Evolutionary conservation across 768 basidiomycete genomes (phyloP).

Genomic region (Lactarius tabidus): DNA sequence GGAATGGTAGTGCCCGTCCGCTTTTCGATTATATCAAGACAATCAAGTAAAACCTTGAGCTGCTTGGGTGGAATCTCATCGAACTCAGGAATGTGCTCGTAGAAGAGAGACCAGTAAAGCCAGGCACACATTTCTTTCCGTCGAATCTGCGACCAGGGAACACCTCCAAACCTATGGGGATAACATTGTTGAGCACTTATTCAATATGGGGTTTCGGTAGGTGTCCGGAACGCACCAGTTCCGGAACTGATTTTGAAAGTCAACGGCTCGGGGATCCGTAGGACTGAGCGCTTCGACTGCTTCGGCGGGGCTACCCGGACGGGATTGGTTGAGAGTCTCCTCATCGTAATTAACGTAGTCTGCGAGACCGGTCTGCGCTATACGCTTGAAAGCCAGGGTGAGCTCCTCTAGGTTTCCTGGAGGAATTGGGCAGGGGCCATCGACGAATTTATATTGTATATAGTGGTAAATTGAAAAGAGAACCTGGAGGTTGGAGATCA

Average conservation of each 20-base stretch:
- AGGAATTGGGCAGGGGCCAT: slow-evolving; percentile 42
- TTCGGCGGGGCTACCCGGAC: slow-evolving; percentile 62
- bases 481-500: slow-evolving; percentile 39
- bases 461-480: slow-evolving; percentile 66
- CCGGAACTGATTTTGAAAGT: slow-evolving; percentile 64
- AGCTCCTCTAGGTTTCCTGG: slow-evolving; percentile 53
- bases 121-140: slow-evolving; percentile 62
- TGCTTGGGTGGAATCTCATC: slow-evolving; percentile 46
- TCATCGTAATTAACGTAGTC: slow-evolving; percentile 51
- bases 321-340: slow-evolving; percentile 44
- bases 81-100: slow-evolving; percentile 52
- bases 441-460: slow-evolving; percentile 45
- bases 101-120: slow-evolving; percentile 84
- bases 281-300: slow-evolving; percentile 50
- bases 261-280: slow-evolving; percentile 66
- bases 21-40: slow-evolving; percentile 60
- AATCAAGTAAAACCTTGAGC: slow-evolving; percentile 50
- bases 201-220: neutral
- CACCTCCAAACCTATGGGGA: slow-evolving; percentile 62
- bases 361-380: slow-evolving; percentile 63
- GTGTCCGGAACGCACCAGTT: slow-evolving; percentile 40
- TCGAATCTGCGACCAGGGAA: slow-evolving; percentile 68
- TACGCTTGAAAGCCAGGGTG: slow-evolving; percentile 53
- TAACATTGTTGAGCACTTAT: neutral
- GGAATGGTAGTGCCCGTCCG: slow-evolving; percentile 64